Evolutionary conservation across 129 eudicot genomes (phyloP).

Genomic region (Flaveria bidentis): DNA sequence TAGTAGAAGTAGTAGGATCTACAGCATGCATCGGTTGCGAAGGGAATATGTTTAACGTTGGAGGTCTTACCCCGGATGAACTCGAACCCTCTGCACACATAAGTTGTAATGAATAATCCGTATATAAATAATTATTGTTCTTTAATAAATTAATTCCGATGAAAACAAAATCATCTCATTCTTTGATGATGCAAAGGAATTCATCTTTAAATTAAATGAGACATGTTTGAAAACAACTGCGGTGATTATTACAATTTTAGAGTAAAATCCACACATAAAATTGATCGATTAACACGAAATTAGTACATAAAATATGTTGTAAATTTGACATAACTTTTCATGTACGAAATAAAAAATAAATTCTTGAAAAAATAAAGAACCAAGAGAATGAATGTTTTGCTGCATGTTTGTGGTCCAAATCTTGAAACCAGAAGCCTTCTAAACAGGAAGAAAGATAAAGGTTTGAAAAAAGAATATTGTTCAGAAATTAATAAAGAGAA

Average conservation of each 20-base stretch:
- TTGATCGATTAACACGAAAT: neutral
- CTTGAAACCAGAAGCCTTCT: slow-evolving; percentile 33
- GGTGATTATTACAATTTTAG: neutral
- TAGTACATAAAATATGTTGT: slow-evolving; percentile 14
- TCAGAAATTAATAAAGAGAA: slow-evolving; percentile 28
- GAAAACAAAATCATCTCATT: neutral
- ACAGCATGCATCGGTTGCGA: slow-evolving; percentile 97
- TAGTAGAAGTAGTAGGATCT: slow-evolving; percentile 57
- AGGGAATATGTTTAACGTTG: slow-evolving; percentile 90
- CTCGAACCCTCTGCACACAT: slow-evolving; percentile 47
- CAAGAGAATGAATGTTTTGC: slow-evolving; percentile 36
- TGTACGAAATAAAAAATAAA: neutral
- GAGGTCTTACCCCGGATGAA: slow-evolving; percentile 69
- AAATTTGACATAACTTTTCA: slow-evolving; percentile 8
- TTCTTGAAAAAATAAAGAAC: slow-evolving; percentile 8
- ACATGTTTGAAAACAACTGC: too few relatives aligned
- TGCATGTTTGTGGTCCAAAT: slow-evolving; percentile 52
- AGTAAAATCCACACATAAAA: neutral
- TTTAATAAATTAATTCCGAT: neutral
- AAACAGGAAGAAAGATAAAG: slow-evolving; percentile 35
- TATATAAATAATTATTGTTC: neutral
- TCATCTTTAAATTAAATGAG: too few relatives aligned
- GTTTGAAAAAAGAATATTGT: slow-evolving; percentile 32
- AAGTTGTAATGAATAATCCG: neutral
- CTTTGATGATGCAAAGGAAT: too few relatives aligned